Base-by-base conservation (phyloP, 1,139 yeast species). In the Pichia sorboxylosa region DNA sequence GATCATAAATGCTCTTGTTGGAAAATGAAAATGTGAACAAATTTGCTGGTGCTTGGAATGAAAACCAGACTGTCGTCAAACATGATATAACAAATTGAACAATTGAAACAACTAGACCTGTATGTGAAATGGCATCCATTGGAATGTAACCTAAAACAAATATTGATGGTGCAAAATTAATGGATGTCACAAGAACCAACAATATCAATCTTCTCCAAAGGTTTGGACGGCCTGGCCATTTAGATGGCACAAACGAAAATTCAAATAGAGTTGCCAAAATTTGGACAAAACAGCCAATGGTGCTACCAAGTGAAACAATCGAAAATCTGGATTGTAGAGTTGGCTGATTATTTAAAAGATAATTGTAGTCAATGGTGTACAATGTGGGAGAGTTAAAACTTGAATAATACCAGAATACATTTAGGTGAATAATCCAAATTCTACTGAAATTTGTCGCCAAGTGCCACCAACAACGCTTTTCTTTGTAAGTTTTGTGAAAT, bases 381-480 rank as follows among this genome's bases (percentile, higher is more conserved):
- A 84, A 57, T 0, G 85, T 64, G 0, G 93, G 85, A 0, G 93
- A 68, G 51, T 83, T 82, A 51, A 77, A 77, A 27, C 78, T 63
- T 1, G 92, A 80, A 47, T 76, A 82, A 48, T 73, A 81, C 94
- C 94, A 83, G 54, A 76, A 84, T 36, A 78, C 64, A 0, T 83
- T 64, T 6, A 76, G 54, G 49, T 84, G 94, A 31, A 83, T 73
- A 24, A 81, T 73, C 94, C 94, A 83, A 22, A 83, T 73, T 38
- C 94, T 60, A 51, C 76, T 80, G 52, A 82, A 83, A 49, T 83
- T 82, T 3, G 84, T 75, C 1, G 78, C 57, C 30, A 77, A 59
- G 55, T 83, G 94, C 43, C 74, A 54, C 93, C 93, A 83, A 2
- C 84, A 67, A 46, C 95, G 63, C 29, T 66, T 66, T 48, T 84